Conservation (phyloP, 2,329 filamentous ascomycete species). For the Colletotrichum plurivorum region DNA sequence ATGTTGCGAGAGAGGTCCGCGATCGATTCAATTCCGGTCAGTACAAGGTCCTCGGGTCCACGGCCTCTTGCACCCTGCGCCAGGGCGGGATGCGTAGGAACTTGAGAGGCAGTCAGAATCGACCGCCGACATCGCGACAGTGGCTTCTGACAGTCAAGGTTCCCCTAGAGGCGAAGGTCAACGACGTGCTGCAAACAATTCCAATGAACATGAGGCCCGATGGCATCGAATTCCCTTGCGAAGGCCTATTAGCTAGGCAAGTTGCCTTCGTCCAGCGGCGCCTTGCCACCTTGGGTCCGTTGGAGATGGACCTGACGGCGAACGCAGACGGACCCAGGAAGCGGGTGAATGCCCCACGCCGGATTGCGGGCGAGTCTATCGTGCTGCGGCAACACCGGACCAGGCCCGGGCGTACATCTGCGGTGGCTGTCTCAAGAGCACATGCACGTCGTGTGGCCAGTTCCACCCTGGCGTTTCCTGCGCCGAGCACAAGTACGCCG, state of each 20-base stretch:
- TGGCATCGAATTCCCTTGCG: slow-evolving; percentile 40
- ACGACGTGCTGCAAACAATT: slow-evolving; percentile 43
- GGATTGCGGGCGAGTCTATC: slow-evolving; percentile 60
- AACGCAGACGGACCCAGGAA: slow-evolving; percentile 45
- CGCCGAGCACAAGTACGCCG: slow-evolving; percentile 48
- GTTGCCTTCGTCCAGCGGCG: slow-evolving; percentile 46
- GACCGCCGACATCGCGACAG: not conserved
- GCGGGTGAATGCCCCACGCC: slow-evolving; percentile 59
- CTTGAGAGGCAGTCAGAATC: no score
- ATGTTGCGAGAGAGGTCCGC: slow-evolving; percentile 42
- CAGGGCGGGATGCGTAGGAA: slow-evolving; percentile 25
- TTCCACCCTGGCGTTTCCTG: slow-evolving; percentile 53
- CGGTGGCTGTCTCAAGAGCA: slow-evolving; percentile 50
- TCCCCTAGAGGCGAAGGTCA: slow-evolving; percentile 39
- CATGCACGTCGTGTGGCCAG: slow-evolving; percentile 53
- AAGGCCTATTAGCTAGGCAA: slow-evolving; percentile 42
- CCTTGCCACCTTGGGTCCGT: slow-evolving; percentile 48
- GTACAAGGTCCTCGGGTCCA: slow-evolving; percentile 44
- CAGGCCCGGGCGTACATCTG: slow-evolving; percentile 49
- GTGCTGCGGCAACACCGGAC: slow-evolving; percentile 34
- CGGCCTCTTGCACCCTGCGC: slow-evolving; percentile 34
- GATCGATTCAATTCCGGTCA: slow-evolving; percentile 42
- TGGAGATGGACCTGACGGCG: slow-evolving; percentile 51
- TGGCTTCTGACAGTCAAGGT: slow-evolving; percentile 47
- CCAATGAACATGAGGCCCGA: slow-evolving; percentile 36